These are phyloP conservation scores for Gossypium gossypioides DNA, from an alignment of 441 rosid genomes.

Conservation along the genomic window DNA sequence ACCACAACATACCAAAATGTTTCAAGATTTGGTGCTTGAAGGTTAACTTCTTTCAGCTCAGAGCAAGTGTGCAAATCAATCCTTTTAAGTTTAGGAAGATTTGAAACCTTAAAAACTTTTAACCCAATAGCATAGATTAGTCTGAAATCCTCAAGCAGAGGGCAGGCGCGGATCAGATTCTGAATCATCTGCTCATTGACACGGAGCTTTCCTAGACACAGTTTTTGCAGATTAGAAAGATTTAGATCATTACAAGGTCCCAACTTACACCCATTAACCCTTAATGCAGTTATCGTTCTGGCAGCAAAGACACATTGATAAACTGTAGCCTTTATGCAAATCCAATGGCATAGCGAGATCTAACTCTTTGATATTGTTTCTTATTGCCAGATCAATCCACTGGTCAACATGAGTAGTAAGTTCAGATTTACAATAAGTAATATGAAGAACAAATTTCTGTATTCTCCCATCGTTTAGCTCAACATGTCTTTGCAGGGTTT, in stretches of 20 bases:
- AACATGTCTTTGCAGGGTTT: constrained; percentile 18
- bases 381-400: constrained; percentile 21
- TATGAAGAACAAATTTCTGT: constrained; percentile 22
- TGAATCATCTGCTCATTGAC: constrained; percentile 8
- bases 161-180: constrained; percentile 20
- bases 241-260: constrained; percentile 14
- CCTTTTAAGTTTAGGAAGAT: constrained; percentile 16
- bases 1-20: constrained; percentile 21
- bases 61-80: constrained; percentile 26
- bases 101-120: constrained; percentile 5
- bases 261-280: constrained; percentile 24
- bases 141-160: constrained; percentile 27
- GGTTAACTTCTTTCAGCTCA: constrained; percentile 14
- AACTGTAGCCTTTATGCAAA: background rate
- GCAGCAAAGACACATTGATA: constrained; percentile 16
- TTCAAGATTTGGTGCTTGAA: constrained; percentile 23
- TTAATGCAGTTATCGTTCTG: constrained; percentile 16
- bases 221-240: constrained; percentile 17
- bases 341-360: constrained; percentile 17
- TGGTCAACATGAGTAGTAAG: background rate
- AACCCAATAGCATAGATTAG: constrained; percentile 19
- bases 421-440: constrained; percentile 11
- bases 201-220: constrained; percentile 18
- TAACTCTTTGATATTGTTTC: constrained; percentile 20
- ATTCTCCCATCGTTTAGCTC: constrained; percentile 8